Conservation (phyloP, 1,284 basidiomycete genomes). For the Calocybe gambosa region DNA sequence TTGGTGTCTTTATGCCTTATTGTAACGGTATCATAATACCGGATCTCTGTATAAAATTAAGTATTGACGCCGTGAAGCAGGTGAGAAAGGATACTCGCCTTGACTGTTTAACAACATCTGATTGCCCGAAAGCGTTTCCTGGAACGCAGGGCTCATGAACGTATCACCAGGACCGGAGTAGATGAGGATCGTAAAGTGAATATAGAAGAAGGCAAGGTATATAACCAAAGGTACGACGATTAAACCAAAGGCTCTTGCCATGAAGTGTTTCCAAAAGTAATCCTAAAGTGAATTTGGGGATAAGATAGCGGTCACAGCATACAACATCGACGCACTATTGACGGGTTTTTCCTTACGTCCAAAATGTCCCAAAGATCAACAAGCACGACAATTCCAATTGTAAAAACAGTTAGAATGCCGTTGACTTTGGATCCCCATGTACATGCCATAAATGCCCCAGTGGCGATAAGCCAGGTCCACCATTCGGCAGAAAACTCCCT, state of each 20-base stretch:
- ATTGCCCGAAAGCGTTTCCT: slow-evolving; percentile 91
- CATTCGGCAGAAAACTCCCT: slow-evolving; percentile 85
- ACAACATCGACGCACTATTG: slow-evolving; percentile 58
- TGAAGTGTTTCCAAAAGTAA: slow-evolving; percentile 86
- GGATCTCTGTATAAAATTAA: slow-evolving; percentile 61
- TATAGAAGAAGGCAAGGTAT: slow-evolving; percentile 95
- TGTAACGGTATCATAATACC: slow-evolving; percentile 86
- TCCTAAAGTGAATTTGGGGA: slow-evolving; percentile 46
- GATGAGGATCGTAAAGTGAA: slow-evolving; percentile 91
- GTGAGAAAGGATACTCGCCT: slow-evolving; percentile 44
- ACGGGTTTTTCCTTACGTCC: slow-evolving; percentile 79
- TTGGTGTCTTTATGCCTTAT: slow-evolving; percentile 92
- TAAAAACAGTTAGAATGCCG: slow-evolving; percentile 86
- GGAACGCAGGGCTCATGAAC: slow-evolving; percentile 98
- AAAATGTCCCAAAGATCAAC: slow-evolving; percentile 95
- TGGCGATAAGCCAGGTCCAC: slow-evolving; percentile 94
- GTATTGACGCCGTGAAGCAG: slow-evolving; percentile 4
- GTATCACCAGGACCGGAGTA: slow-evolving; percentile 89
- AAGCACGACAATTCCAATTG: slow-evolving; percentile 87
- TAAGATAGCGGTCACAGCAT: neutral
- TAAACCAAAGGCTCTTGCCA: slow-evolving; percentile 80
- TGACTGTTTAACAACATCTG: slow-evolving; percentile 87
- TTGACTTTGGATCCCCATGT: slow-evolving; percentile 99
- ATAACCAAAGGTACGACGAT: slow-evolving; percentile 85
- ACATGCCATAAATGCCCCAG: slow-evolving; percentile 90